Evolutionary conservation across 1,284 basidiomycete genomes (phyloP), one percentile per base, ranked within the genome.

Genomic region (Ustilago xerochloae): DNA sequence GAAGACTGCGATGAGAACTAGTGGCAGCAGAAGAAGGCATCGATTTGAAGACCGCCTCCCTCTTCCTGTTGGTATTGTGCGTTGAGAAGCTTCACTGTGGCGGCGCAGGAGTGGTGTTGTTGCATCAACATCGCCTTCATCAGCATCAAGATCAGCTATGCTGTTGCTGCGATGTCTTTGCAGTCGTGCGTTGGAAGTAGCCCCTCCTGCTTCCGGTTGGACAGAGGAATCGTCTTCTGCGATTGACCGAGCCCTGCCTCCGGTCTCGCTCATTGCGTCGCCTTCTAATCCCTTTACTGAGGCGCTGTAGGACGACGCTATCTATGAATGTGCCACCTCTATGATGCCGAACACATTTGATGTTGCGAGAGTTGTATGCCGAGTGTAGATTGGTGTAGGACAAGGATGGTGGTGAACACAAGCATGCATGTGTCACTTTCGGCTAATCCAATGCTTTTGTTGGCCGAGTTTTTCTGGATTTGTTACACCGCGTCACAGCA

Each of bases 51-150:
- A 47, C 15, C 41, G 41, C 35, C 4, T 38, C 7, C 39, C 29
- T 7, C 26, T 35, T n/a, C 12, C 30, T 13, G 4, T 18, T 7
- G 41, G 28, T 20, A 12, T 24, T 18, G 46, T 35, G 33, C 33
- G 33, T 16, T 35, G 33, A n/a, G 41, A 24, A 13, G 15, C 22
- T 43, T 10, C 1, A 7, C 4, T 10, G 55, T n/a, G 24, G 6
- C 43, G 47, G 5, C 12, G 52, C 6, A 66, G 63, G 7, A 66
- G 22, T 5, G 63, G 63, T 10, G 63, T 60, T 3, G 48, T 47
- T 30, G 30, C 30, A 22, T 38, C 49, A 32, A 49, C 41, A 35
- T 63, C 61, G 28, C 6, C 45, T 13, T 10, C 26, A 13, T 18
- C 12, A 13, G 41, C 12, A 20, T 7, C 35, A 6, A 36, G 35